These are phyloP conservation scores for Candida anutae DNA, from an alignment of 1,139 yeast species.

Conservation along the genomic window DNA sequence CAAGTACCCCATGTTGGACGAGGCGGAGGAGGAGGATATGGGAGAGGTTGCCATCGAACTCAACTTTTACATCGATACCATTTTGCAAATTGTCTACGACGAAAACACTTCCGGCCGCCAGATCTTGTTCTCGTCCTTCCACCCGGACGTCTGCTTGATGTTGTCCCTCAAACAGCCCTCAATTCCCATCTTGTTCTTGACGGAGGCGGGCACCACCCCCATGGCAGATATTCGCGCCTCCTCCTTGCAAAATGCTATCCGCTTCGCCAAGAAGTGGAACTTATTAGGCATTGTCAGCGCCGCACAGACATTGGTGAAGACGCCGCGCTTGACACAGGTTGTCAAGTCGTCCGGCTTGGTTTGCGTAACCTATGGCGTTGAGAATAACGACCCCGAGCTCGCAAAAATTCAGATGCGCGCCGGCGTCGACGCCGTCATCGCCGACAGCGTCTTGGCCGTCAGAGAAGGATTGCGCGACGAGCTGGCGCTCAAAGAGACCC, in stretches of 20 bases:
- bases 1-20: conserved; percentile 93
- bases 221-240: conserved; percentile 91
- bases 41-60: conserved; percentile 79
- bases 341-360: conserved; percentile 88
- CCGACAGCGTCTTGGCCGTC: conserved; percentile 88
- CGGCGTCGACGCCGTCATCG: conserved; percentile 97
- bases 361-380: conserved; percentile 85
- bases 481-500: conserved; percentile 8
- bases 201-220: conserved; percentile 74
- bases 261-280: conserved; percentile 91
- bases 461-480: conserved; percentile 64
- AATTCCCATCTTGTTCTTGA: conserved; percentile 79
- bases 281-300: conserved; percentile 89
- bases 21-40: conserved; percentile 83
- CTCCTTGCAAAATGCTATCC: conserved; percentile 82
- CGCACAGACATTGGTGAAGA: conserved; percentile 72
- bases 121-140: conserved; percentile 86
- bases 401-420: conserved; percentile 85
- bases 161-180: conserved; percentile 89
- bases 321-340: conserved; percentile 84
- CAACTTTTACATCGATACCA: conserved; percentile 83
- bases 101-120: conserved; percentile 70
- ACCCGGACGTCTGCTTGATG: conserved; percentile 85
- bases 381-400: conserved; percentile 78
- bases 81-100: conserved; percentile 73